Base-by-base conservation (phyloP, 495 filamentous ascomycete genomes). In the Lepidopterella palustris region DNA sequence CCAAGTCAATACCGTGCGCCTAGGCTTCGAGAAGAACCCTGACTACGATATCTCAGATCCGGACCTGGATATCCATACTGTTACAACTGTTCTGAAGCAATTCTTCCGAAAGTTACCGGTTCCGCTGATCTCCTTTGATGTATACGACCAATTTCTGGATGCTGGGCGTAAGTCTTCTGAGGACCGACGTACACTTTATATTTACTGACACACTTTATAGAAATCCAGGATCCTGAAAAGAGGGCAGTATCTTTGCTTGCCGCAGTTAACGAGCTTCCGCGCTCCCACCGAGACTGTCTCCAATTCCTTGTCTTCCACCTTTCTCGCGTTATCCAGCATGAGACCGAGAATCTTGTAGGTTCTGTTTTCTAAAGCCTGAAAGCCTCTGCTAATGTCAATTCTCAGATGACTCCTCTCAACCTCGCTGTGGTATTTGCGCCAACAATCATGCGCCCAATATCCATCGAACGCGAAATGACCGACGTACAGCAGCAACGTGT, bases 391-490 rank as follows among this genome's bases (percentile, higher is more conserved):
- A 39, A 58, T 42, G n/a, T 15, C n/a, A 21, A 8, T 51, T n/a
- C 9, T n/a, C 47, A 74, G 72, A 99, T 99, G 95, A 93, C 88
- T 20, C 87, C 92, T 32, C 85, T 88, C 70, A 99, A 99, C 65
- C 77, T 97, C 35, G 90, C 95, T 4, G 95, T 99, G 57, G 95
- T 99, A 26, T 99, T 99, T 67, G 95, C 95, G 25, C 95, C 95
- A 24, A 99, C 95, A 6, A 90, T 99, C 60, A 93, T 99, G 87
- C 80, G 93, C 53, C 90, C 95, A 24, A 77, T 84, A 69, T 90
- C 84, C 61, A 76, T 97, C 62, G 88, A 95, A 62, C 85, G 90
- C 57, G 95, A 99, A 71, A 95, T 97, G 87, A 89, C 85, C 11
- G 95, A 99, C 65, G 93, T 95, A 77, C 87, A 92, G 9, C 35